These are phyloP conservation scores for Ceratocystis huliohia DNA, from an alignment of 2,329 filamentous ascomycete genomes.

Conservation along the genomic window DNA sequence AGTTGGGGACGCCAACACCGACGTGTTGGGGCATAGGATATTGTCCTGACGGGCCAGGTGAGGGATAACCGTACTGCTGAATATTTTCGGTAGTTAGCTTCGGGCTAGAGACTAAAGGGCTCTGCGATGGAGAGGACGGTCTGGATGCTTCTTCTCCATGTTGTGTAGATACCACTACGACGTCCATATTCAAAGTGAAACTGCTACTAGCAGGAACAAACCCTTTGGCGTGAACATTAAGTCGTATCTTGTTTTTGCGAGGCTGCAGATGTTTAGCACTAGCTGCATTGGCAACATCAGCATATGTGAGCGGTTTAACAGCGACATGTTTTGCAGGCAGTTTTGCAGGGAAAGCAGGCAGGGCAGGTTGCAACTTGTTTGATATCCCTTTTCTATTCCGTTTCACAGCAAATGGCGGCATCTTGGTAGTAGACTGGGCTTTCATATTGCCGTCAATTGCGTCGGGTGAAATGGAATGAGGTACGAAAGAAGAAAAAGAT, in stretches of 20 bases:
- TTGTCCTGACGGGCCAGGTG: constrained; percentile 10
- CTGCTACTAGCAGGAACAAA: constrained; percentile 14
- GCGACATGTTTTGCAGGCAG: background rate
- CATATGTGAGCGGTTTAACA: constrained; percentile 1
- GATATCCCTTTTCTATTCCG: no score
- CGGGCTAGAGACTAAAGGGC: background rate
- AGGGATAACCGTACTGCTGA: constrained; percentile 14
- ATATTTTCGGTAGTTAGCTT: constrained; percentile 1
- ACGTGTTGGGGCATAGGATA: constrained; percentile 22
- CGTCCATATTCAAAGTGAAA: background rate
- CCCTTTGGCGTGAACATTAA: constrained; percentile 22
- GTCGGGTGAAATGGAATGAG: background rate
- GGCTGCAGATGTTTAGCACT: background rate
- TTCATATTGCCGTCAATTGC: background rate
- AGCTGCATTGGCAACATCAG: constrained; percentile 3
- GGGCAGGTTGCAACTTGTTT: background rate
- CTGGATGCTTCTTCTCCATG: background rate
- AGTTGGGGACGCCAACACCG: constrained; percentile 32
- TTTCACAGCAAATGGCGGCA: background rate
- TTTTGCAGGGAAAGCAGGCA: background rate
- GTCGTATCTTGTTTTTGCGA: constrained; percentile 20
- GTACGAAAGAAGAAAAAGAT: background rate
- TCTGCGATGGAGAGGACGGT: background rate
- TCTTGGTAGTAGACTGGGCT: background rate
- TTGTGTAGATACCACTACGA: background rate